Evolutionary conservation across 78 protist genomes (phyloP).

Genomic region (Andalucia godoyi): DNA sequence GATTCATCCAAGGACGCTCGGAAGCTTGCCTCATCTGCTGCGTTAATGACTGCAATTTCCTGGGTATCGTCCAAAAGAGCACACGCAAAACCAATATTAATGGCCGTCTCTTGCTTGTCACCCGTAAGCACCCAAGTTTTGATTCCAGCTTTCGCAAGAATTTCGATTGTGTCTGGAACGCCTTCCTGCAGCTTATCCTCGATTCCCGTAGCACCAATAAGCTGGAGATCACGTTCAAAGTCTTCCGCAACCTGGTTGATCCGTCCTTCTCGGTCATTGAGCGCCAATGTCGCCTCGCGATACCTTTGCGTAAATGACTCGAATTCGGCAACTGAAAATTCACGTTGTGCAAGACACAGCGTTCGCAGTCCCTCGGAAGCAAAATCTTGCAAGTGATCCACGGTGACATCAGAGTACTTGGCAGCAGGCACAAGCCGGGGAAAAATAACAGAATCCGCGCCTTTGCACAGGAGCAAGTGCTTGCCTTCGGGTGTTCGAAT

Average conservation of each 20-base stretch:
- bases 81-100: slow-evolving; percentile 86
- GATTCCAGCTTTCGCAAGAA: not conserved
- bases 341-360: slow-evolving; percentile 35
- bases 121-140: slow-evolving; percentile 86
- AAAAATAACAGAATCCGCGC: slow-evolving; percentile 67
- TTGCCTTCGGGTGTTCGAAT: slow-evolving; percentile 40
- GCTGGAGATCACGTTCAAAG: slow-evolving; percentile 18
- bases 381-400: slow-evolving; percentile 19
- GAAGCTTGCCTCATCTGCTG: too few relatives aligned
- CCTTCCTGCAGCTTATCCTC: slow-evolving; percentile 55
- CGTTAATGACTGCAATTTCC: too few relatives aligned
- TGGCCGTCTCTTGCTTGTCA: slow-evolving; percentile 95
- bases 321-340: slow-evolving; percentile 32
- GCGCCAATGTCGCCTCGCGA: too few relatives aligned
- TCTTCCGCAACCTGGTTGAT: slow-evolving; percentile 2
- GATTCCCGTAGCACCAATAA: slow-evolving; percentile 44
- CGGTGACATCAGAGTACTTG: not conserved
- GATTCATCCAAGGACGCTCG: too few relatives aligned
- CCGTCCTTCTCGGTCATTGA: not conserved
- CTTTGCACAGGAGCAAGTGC: slow-evolving; percentile 49
- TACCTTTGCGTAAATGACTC: too few relatives aligned
- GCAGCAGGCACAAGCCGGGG: not conserved
- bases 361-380: slow-evolving; percentile 80
- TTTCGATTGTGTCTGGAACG: slow-evolving; percentile 52
- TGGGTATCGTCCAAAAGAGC: slow-evolving; percentile 25